phyloP scores from a whole-genome alignment of 305 asterid genomes.

The Coffea humblotiana region DNA sequence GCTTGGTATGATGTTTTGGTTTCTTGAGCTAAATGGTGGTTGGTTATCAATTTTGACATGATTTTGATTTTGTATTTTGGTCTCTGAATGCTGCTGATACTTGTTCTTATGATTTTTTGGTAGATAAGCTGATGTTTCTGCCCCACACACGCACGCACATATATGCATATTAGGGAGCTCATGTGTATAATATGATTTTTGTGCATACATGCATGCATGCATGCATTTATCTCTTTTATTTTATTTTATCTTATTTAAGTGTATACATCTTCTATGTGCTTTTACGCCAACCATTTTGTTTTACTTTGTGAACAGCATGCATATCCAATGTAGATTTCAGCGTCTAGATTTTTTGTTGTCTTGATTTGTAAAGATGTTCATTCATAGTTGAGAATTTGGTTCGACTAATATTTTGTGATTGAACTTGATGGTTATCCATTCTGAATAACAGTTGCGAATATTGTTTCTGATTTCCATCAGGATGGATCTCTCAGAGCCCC shows the following conservation, averaged over 20 bases:
- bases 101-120: background rate
- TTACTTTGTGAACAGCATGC: background rate
- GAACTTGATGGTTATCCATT: background rate
- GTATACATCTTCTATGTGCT: background rate
- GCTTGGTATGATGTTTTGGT: background rate
- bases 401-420: background rate
- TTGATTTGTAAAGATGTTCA: background rate
- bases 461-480: slow-evolving; percentile 47
- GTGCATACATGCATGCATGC: too few species aligned
- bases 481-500: slow-evolving; percentile 82
- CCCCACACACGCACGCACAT: background rate
- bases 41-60: background rate
- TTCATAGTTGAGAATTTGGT: background rate
- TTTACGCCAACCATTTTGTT: background rate
- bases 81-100: background rate
- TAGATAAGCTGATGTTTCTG: background rate
- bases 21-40: background rate
- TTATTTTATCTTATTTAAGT: background rate
- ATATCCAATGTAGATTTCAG: background rate
- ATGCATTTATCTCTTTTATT: too few species aligned
- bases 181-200: too few species aligned
- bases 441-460: background rate
- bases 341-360: background rate
- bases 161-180: too few species aligned
- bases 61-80: background rate